phyloP scores from a whole-genome alignment of 169 alveolate species.

The Eimeria mitis region DNA sequence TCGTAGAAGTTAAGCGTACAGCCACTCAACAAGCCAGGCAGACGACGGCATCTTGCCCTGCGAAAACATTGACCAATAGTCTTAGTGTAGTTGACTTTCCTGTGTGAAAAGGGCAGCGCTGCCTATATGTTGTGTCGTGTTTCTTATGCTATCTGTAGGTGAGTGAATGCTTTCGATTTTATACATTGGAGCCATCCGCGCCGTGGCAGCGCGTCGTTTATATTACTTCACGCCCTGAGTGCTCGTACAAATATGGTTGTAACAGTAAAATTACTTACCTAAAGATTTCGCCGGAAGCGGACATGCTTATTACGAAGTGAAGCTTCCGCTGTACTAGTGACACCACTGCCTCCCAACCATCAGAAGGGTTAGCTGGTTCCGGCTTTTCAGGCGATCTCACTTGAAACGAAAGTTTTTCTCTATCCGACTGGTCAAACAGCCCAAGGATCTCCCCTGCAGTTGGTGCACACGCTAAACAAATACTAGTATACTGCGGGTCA shows the following conservation, averaged over 20 bases:
- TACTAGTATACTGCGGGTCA: not conserved
- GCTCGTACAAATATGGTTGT: not conserved
- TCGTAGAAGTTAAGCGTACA: conserved; percentile 86
- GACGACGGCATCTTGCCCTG: conserved; percentile 76
- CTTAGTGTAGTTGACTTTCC: not conserved
- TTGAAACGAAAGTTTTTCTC: conserved; percentile 53
- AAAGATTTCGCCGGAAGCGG: conserved; percentile 50
- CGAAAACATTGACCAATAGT: not conserved
- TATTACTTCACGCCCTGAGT: not conserved
- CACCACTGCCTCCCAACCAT: conserved; percentile 55
- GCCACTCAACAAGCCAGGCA: conserved; percentile 66
- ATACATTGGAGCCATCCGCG: not conserved
- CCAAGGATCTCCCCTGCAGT: conserved; percentile 64
- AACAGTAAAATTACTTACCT: conserved; percentile 78
- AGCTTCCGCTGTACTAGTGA: conserved; percentile 37
- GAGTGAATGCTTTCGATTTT: not conserved
- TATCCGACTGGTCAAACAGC: conserved; percentile 60
- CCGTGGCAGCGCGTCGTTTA: not conserved
- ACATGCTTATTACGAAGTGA: conserved; percentile 61
- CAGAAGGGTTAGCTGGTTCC: conserved; percentile 27
- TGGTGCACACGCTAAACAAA: not conserved
- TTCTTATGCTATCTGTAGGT: not conserved
- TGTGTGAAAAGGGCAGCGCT: not conserved
- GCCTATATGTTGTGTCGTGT: not conserved
- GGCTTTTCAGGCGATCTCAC: conserved; percentile 49